Evolutionary conservation across 768 basidiomycete genomes (phyloP).

Genomic region (Hypsizygus marmoreus): DNA sequence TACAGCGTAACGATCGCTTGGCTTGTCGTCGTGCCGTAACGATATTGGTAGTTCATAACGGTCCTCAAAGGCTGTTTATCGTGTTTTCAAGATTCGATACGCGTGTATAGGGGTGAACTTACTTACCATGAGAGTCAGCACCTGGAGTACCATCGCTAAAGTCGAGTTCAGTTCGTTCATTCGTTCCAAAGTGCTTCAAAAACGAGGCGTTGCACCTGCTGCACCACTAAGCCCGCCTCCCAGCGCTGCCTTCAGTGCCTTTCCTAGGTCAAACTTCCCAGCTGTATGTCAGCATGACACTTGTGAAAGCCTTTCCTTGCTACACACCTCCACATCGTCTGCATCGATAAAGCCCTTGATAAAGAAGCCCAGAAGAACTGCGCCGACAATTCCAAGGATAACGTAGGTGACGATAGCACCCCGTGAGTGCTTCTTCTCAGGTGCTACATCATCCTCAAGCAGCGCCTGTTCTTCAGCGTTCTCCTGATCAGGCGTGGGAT

Average conservation of each 20-base stretch:
- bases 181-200: background rate
- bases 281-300: background rate
- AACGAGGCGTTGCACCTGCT: conserved; percentile 51
- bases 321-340: conserved; percentile 64
- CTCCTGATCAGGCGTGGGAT: conserved; percentile 9
- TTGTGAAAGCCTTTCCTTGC: background rate
- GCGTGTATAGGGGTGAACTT: conserved; percentile 1
- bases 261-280: conserved; percentile 75
- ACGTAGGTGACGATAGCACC: conserved; percentile 33
- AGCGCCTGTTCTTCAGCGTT: background rate
- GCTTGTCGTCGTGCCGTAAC: conserved; percentile 78
- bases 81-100: background rate
- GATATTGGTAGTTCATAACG: conserved; percentile 96
- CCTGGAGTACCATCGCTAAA: conserved; percentile 91
- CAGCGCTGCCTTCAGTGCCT: conserved; percentile 78
- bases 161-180: background rate
- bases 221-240: conserved; percentile 93
- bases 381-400: conserved; percentile 34
- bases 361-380: conserved; percentile 48
- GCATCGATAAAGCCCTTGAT: conserved; percentile 73
- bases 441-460: conserved; percentile 4
- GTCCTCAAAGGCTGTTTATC: conserved; percentile 78
- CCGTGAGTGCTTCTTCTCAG: conserved; percentile 26
- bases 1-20: conserved; percentile 69
- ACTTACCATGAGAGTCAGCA: conserved; percentile 77